These are phyloP conservation scores for Sporisorium reilianum DNA, from an alignment of 1,284 basidiomycete genomes.

Conservation along the genomic window DNA sequence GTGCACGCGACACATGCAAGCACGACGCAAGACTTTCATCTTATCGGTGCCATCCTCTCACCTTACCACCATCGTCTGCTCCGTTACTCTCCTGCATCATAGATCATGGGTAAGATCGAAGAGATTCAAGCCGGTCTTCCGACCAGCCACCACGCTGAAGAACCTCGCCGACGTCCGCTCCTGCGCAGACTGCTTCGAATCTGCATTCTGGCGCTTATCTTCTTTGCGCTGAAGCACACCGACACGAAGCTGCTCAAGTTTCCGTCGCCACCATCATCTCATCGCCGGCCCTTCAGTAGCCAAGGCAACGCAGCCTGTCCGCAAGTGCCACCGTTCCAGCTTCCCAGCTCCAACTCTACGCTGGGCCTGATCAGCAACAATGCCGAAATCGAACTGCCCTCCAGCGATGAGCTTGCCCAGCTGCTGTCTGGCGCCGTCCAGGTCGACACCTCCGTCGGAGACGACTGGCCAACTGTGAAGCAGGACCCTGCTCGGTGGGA, in stretches of 20 bases:
- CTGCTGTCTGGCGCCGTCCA: constrained; percentile 51
- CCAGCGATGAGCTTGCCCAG: constrained; percentile 25
- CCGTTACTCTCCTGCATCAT: background rate
- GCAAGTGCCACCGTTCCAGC: constrained; percentile 29
- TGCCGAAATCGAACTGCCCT: constrained; percentile 19
- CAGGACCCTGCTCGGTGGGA: constrained; percentile 48
- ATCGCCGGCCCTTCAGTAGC: background rate
- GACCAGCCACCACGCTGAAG: background rate
- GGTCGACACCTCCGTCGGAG: constrained; percentile 53
- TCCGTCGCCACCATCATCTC: background rate
- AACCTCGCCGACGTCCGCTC: background rate
- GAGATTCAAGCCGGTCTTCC: constrained; percentile 14
- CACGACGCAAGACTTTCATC: background rate
- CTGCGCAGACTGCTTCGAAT: constrained; percentile 3
- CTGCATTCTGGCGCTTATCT: constrained; percentile 11
- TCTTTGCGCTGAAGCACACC: constrained; percentile 3
- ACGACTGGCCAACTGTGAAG: constrained; percentile 50
- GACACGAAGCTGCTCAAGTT: background rate
- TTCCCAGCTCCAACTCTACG: constrained; percentile 8
- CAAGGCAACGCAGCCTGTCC: constrained; percentile 28
- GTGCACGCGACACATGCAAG: constrained; percentile 1
- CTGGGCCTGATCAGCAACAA: background rate
- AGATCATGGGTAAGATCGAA: constrained; percentile 14
- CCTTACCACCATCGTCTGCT: background rate
- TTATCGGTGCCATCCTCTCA: background rate